Conservation (phyloP, 1,139 yeast species). For the Debaryomycetaceae sp. region DNA sequence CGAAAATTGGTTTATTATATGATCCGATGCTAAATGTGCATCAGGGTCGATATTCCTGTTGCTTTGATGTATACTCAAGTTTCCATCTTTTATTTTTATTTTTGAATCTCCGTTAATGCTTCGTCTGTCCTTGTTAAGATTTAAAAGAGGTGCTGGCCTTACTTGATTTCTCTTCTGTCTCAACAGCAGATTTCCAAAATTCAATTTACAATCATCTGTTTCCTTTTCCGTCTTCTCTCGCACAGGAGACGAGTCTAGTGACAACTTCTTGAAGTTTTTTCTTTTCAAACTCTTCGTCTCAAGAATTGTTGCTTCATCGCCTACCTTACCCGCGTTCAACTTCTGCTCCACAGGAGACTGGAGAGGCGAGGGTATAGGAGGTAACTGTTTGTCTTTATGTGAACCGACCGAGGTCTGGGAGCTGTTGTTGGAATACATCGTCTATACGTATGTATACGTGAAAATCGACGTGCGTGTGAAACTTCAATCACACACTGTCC, state of each 20-base stretch:
- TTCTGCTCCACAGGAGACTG: conserved; percentile 2
- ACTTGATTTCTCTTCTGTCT: conserved; percentile 14
- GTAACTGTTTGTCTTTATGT: conserved; percentile 34
- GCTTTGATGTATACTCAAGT: conserved; percentile 13
- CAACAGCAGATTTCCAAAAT: conserved; percentile 6
- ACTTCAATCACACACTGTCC: background rate
- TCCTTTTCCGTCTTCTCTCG: conserved; percentile 1
- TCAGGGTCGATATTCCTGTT: conserved; percentile 31
- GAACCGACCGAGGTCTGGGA: conserved; percentile 26
- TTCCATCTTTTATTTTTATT: background rate
- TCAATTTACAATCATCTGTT: background rate
- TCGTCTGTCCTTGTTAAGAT: conserved; percentile 7
- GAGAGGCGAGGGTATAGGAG: conserved; percentile 32
- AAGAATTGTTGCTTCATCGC: conserved; percentile 22
- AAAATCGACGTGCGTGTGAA: background rate
- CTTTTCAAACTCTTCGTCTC: conserved; percentile 63
- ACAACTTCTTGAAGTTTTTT: conserved; percentile 69
- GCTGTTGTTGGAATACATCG: conserved; percentile 25
- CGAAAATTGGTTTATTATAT: conserved; percentile 30
- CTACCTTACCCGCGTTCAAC: background rate
- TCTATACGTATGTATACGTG: conserved; percentile 3
- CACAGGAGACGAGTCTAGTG: conserved; percentile 33
- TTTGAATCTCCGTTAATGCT: background rate
- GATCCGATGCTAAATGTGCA: conserved; percentile 17
- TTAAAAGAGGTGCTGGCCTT: conserved; percentile 25